These are phyloP conservation scores for Talaromyces liani DNA, from an alignment of 495 filamentous ascomycete genomes.

Conservation along the genomic window DNA sequence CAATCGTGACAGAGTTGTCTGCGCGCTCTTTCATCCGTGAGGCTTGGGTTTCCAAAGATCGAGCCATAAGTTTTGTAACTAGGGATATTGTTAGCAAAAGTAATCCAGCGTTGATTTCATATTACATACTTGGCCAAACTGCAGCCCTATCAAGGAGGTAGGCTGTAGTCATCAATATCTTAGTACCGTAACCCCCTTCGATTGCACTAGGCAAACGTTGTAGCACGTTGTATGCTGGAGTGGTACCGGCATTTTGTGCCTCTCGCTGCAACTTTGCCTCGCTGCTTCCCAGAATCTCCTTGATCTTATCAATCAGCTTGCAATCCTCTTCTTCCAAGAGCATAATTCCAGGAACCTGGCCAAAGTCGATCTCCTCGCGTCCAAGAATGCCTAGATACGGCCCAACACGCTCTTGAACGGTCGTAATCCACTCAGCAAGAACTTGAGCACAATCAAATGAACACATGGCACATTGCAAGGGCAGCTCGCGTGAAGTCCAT, in stretches of 20 bases:
- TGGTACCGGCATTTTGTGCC: conserved; percentile 32
- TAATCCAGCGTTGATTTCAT: conserved; percentile 4
- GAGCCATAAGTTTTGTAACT: conserved; percentile 86
- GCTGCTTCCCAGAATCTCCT: conserved; percentile 68
- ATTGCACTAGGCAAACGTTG: conserved; percentile 52
- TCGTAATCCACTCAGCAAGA: conserved; percentile 91
- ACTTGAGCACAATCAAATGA: conserved; percentile 96
- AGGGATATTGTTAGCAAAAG: conserved; percentile 22
- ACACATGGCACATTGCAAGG: conserved; percentile 87
- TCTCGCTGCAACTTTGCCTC: conserved; percentile 72
- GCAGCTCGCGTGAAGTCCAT: conserved; percentile 80
- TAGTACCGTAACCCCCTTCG: conserved; percentile 70
- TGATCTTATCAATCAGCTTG: conserved; percentile 78
- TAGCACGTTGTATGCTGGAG: conserved; percentile 43
- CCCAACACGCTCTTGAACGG: conserved; percentile 90
- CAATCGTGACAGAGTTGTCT: conserved; percentile 52
- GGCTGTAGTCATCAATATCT: conserved; percentile 80
- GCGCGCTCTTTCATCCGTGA: conserved; percentile 68
- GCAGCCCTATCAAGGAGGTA: conserved; percentile 83
- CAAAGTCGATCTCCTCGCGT: conserved; percentile 68
- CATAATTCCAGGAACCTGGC: conserved; percentile 75
- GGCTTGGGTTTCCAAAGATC: conserved; percentile 78
- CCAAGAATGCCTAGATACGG: conserved; percentile 82
- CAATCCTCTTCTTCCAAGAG: conserved; percentile 88
- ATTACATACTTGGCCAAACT: conserved; percentile 79